A percentile compares a stretch with the other conserved stretches of the same genome.
Evolutionary conservation across 2,329 filamentous ascomycete genomes (phyloP).

Genomic region (Didymella arachidicola): DNA sequence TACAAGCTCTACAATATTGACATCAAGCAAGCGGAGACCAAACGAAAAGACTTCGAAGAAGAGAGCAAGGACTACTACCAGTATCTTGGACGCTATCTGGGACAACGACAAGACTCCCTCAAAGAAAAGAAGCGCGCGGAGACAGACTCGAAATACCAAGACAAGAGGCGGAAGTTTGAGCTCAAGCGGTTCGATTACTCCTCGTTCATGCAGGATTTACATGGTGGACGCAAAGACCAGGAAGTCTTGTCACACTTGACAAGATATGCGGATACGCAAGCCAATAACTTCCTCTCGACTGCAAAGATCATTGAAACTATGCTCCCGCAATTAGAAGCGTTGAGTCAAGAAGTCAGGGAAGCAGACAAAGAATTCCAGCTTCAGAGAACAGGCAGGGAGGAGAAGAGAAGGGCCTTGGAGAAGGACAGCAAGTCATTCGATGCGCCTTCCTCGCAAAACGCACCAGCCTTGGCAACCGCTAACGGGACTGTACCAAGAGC

Average conservation of each 20-base stretch:
- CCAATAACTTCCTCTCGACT: constrained; percentile 79
- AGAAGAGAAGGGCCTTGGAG: constrained; percentile 88
- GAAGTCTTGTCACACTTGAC: constrained; percentile 95
- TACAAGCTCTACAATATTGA: constrained; percentile 91
- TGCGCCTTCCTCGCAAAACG: constrained; percentile 38
- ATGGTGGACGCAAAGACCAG: constrained; percentile 97
- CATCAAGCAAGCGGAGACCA: constrained; percentile 96
- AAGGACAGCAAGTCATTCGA: constrained; percentile 72
- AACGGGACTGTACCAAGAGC: constrained; percentile 37
- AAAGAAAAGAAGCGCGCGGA: constrained; percentile 97
- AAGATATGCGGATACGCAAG: constrained; percentile 90
- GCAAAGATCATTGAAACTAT: constrained; percentile 88
- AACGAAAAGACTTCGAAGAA: constrained; percentile 97
- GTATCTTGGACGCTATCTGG: constrained; percentile 94
- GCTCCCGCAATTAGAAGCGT: constrained; percentile 86
- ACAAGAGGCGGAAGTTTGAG: constrained; percentile 92
- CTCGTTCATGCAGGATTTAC: constrained; percentile 98
- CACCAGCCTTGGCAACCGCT: constrained; percentile 32
- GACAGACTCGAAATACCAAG: constrained; percentile 95
- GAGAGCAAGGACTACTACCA: constrained; percentile 98
- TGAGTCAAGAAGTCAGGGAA: constrained; percentile 87
- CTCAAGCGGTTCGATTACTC: constrained; percentile 98
- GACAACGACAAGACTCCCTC: constrained; percentile 90
- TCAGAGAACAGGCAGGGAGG: constrained; percentile 91
- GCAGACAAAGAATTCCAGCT: constrained; percentile 98